A percentile compares a stretch with the other conserved stretches of the same genome.
These are phyloP conservation scores for Sphaerulina vaccinii DNA, from an alignment of 2,329 filamentous ascomycete genomes.

Conservation along the genomic window DNA sequence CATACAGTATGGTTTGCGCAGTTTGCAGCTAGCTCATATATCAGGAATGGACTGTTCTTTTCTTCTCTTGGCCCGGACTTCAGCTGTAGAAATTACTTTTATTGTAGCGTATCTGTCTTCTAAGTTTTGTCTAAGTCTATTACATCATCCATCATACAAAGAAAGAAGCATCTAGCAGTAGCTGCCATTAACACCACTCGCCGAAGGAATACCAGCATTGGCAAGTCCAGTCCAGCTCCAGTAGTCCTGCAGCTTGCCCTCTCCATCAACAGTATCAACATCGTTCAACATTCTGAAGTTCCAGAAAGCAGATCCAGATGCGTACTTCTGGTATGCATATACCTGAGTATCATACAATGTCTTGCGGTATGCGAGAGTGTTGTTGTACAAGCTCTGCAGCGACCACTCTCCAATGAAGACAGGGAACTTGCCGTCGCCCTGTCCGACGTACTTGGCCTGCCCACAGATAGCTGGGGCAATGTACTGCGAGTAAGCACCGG, in stretches of 20 bases:
- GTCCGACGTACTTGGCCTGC: conserved; percentile 26
- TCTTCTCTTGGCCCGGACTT: background rate
- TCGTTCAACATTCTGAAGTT: conserved; percentile 13
- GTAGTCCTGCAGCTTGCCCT: conserved; percentile 18
- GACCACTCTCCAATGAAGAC: conserved; percentile 41
- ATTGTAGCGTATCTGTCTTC: no score
- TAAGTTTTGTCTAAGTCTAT: no score
- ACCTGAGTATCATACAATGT: conserved; percentile 36
- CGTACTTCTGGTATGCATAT: conserved; percentile 38
- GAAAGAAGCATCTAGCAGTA: conserved; percentile 4
- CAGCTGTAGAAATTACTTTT: no score
- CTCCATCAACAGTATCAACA: conserved; percentile 15
- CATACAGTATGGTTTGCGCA: conserved; percentile 7
- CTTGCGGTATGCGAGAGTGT: conserved; percentile 33
- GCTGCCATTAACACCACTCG: conserved; percentile 10
- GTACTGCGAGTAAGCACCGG: conserved; percentile 30
- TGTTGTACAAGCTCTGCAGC: conserved; percentile 37
- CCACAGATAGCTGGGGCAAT: conserved; percentile 32
- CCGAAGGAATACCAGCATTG: conserved; percentile 9
- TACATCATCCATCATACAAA: background rate
- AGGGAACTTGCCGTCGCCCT: conserved; percentile 33
- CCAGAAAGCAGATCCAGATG: conserved; percentile 32
- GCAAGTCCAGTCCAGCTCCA: conserved; percentile 14
- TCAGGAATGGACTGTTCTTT: background rate
- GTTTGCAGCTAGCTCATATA: conserved; percentile 1